Evolutionary conservation across 305 asterid genomes (phyloP), one percentile per base, ranked within the genome.

Genomic region (Fraxinus xanthoxyloides): DNA sequence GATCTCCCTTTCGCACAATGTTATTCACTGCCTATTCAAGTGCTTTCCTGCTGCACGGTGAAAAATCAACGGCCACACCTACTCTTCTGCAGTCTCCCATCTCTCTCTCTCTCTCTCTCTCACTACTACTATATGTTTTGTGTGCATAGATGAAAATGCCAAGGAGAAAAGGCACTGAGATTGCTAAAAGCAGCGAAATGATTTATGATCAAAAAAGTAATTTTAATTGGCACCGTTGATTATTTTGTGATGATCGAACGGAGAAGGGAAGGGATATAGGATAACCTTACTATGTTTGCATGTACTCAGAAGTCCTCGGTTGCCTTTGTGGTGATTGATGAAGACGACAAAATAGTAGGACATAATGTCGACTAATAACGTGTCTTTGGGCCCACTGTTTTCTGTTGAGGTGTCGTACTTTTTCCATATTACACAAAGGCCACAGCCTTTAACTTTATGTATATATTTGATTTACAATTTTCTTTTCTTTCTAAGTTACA

Each of bases 31-130:
- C 28, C 28, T 1, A 26, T 26, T 26, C 28, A 26, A 26, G 28
- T 1, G 28, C 28, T 1, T 26, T 26, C 28, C 1, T 26, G 1
- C 28, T 93, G 90, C 95, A 92, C 77, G 90, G 77, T 0, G 97
- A 95, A 90, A 95, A 95, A 85, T 95, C 98, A 28, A 95, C 88
- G 1, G 98, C 97, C 32, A 93, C 96, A 19, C 98, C 97, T 1
- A 94, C 86, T 80, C 92, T 91, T 83, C 92, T 85, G 38, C 85
- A 87, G 43, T 85, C 87, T 46, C 75, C 93, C 98, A 94, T 94
- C 43, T 26, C 79, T 38, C n/a, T 54, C n/a, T n/a, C n/a, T n/a
- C n/a, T n/a, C n/a, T n/a, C 72, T 79, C 84, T 80, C 69, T 76
- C n/a, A n/a, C 48, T 31, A 77, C 0, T 7, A 23, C 31, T 28